Evolutionary conservation across 352 stramenopile genomes (phyloP), one percentile per base, ranked within the genome.

Genomic region (Phytophthora lateralis): DNA sequence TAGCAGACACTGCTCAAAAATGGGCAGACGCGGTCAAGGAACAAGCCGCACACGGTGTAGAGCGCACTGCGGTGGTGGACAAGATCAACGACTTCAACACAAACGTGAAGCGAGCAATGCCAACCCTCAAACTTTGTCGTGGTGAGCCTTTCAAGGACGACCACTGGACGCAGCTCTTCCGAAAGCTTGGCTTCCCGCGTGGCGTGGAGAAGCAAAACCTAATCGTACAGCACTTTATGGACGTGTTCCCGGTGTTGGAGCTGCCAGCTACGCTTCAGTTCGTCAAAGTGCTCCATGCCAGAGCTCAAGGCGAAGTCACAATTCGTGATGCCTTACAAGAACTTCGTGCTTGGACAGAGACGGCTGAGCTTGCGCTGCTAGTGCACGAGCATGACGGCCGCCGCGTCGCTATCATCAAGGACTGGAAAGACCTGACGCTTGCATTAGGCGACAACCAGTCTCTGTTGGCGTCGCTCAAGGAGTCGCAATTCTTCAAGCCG

Each of bases 121-220:
- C 95, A 0, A 83, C 89, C 3, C 82, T 98, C 21, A 98, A 98
- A 69, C 90, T 98, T 38, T 98, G 91, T 60, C 81, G 91, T 4
- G 92, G 96, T 12, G 95, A 98, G 50, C 88, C 92, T 14, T 98
- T 98, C 69, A 98, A 98, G 58, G 95, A 98, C 53, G 96, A 98
- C 58, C 96, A 98, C 67, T 98, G 96, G 96, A 95, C 81, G 0
- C 86, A 96, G 56, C 79, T 98, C 34, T 91, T 98, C 41, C 79
- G 88, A 14, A 98, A 98, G 37, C 80, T 98, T 1, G 83, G 90
- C 1, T 76, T 98, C 27, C 83, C 94, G 15, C 78, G 85, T 10
- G 69, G 73, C 1, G 87, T 98, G 0, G 75, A 92, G 30, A 88
- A 97, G 35, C 87, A 97, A 15, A 96, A 89, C 14, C 63, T 98